Conservation (phyloP, 257 asterid species). For the Solanum chmielewskii region DNA sequence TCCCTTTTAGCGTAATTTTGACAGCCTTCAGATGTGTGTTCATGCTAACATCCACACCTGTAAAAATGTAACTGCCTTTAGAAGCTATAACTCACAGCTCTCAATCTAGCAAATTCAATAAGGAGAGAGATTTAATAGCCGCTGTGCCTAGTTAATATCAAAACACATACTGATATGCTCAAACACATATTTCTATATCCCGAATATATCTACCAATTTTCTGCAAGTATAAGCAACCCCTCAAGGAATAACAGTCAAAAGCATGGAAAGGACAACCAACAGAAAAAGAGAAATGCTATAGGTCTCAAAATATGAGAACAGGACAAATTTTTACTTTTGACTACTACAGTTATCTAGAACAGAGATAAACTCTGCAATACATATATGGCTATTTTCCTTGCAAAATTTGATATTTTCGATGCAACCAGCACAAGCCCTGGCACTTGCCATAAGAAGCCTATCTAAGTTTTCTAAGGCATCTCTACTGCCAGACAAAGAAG, state of each 20-base stretch:
- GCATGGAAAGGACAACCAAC: not conserved
- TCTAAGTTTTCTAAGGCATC: no score
- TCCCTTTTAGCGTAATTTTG: conserved; percentile 72
- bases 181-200: not conserved
- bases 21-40: conserved; percentile 80
- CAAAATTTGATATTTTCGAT: no score
- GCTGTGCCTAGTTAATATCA: not conserved
- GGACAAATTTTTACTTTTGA: not conserved
- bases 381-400: no score
- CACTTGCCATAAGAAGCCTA: no score
- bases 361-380: not conserved
- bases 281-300: not conserved
- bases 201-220: not conserved
- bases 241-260: not conserved
- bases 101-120: not conserved
- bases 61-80: not conserved
- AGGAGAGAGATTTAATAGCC: not conserved
- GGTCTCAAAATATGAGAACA: not conserved
- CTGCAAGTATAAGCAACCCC: not conserved
- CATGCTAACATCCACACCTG: conserved; percentile 89
- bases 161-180: not conserved
- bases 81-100: not conserved
- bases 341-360: not conserved
- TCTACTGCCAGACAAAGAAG: no score
- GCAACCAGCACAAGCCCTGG: no score